Evolutionary conservation across 2,329 filamentous ascomycete species (phyloP).

Genomic region (Emmonsia crescens): DNA sequence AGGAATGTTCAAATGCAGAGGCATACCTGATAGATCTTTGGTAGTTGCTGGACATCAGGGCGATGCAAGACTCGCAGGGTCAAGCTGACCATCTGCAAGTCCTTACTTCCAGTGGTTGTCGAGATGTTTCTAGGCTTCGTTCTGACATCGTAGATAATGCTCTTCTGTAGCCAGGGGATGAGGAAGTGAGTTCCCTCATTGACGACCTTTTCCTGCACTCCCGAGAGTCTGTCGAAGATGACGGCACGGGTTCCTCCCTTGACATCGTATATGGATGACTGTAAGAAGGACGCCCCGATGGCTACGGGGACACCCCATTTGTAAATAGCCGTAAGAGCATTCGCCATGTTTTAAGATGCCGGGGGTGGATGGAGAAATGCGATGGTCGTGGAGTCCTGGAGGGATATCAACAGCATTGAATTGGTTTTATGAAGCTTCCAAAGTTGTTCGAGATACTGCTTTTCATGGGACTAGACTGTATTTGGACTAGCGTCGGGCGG

Average conservation of each 20-base stretch:
- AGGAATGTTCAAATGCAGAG: background rate
- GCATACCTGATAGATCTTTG: slow-evolving; percentile 92
- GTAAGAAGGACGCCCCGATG: slow-evolving; percentile 52
- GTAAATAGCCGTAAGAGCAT: slow-evolving; percentile 27
- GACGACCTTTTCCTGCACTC: slow-evolving; percentile 84
- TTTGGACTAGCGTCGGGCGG: slow-evolving; percentile 25
- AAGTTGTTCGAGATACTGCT: slow-evolving; percentile 16
- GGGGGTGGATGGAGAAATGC: slow-evolving; percentile 1
- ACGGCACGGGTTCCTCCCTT: slow-evolving; percentile 88
- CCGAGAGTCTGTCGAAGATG: slow-evolving; percentile 89
- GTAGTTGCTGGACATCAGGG: slow-evolving; percentile 82
- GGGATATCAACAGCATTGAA: background rate
- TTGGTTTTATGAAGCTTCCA: slow-evolving; percentile 9
- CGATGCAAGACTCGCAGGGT: slow-evolving; percentile 90
- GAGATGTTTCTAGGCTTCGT: slow-evolving; percentile 96
- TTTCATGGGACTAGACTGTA: slow-evolving; percentile 23
- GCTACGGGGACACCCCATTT: slow-evolving; percentile 58
- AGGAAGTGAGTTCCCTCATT: slow-evolving; percentile 97
- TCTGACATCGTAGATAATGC: slow-evolving; percentile 91
- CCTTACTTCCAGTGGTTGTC: slow-evolving; percentile 96
- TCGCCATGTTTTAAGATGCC: slow-evolving; percentile 36
- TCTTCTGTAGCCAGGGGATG: slow-evolving; percentile 88
- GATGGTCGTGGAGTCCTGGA: slow-evolving; percentile 4
- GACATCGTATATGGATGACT: slow-evolving; percentile 90
- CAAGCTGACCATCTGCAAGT: slow-evolving; percentile 99